Evolutionary conservation across 805 yeast genomes (phyloP).

Genomic region (Candida namnaoensis): DNA sequence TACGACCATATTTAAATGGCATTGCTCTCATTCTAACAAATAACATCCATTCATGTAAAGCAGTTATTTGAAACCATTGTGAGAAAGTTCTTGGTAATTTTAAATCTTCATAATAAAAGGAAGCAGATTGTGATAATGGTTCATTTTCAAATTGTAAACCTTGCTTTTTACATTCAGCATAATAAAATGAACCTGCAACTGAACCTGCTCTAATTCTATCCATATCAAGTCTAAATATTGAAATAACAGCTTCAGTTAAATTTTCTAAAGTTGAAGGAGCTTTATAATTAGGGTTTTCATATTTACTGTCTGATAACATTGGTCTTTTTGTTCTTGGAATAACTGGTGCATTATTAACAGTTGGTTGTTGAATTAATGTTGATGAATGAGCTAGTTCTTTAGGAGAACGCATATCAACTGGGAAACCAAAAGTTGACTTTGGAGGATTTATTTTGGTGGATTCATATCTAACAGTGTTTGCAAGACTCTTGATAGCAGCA

Average conservation of each 20-base stretch:
- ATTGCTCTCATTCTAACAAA: constrained; percentile 93
- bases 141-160: constrained; percentile 73
- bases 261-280: constrained; percentile 43
- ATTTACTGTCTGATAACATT: constrained; percentile 26
- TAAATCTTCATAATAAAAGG: constrained; percentile 78
- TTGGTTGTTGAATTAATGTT: constrained; percentile 12
- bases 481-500: too few relatives aligned
- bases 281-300: constrained; percentile 26
- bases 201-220: constrained; percentile 91
- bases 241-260: constrained; percentile 58
- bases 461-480: background rate
- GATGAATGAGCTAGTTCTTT: constrained; percentile 17
- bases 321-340: constrained; percentile 23
- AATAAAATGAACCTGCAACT: constrained; percentile 83
- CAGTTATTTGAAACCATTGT: constrained; percentile 94
- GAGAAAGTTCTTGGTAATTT: constrained; percentile 80
- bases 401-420: constrained; percentile 7
- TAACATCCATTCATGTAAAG: constrained; percentile 88
- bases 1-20: constrained; percentile 83
- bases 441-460: background rate
- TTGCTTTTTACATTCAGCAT: constrained; percentile 80
- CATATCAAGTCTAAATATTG: constrained; percentile 70
- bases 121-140: constrained; percentile 62
- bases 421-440: background rate
- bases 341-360: constrained; percentile 23